Conservation (phyloP, 768 basidiomycete species). For the Lactarius akahatsu region DNA sequence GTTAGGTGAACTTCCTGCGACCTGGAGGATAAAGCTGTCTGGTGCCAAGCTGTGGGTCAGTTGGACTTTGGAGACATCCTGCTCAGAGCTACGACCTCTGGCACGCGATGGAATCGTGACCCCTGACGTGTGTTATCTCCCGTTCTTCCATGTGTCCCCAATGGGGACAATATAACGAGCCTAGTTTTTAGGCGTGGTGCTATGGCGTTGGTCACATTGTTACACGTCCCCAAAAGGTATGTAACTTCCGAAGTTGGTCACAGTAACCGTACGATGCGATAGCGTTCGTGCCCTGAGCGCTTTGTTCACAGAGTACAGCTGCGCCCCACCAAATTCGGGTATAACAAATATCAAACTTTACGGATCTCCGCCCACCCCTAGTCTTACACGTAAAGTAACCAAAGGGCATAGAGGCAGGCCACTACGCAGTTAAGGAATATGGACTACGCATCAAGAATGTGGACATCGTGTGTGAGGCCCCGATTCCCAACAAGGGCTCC, state of each 20-base stretch:
- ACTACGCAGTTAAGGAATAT: conserved; percentile 85
- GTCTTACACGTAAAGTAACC: neutral
- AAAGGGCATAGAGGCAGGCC: conserved; percentile 72
- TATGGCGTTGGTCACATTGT: conserved; percentile 92
- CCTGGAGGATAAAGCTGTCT: conserved; percentile 49
- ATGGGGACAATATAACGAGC: conserved; percentile 1
- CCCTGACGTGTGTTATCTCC: conserved; percentile 39
- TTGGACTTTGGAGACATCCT: conserved; percentile 60
- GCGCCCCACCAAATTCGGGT: conserved; percentile 67
- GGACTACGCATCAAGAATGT: conserved; percentile 94
- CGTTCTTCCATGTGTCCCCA: neutral
- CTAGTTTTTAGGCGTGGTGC: conserved; percentile 84
- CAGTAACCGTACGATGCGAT: no score
- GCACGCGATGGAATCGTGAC: neutral
- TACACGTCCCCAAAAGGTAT: conserved; percentile 86
- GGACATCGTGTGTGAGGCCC: conserved; percentile 66
- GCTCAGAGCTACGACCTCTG: conserved; percentile 57
- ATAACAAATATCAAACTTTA: conserved; percentile 84
- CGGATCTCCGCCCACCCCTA: conserved; percentile 5
- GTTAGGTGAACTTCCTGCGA: conserved; percentile 37
- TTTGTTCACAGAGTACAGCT: conserved; percentile 46
- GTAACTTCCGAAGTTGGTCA: neutral
- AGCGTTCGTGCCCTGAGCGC: neutral
- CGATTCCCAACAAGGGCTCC: conserved; percentile 73
- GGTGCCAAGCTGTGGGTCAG: conserved; percentile 72